Conservation (phyloP, 352 stramenopile species). For the Phytophthora podocarpi region DNA sequence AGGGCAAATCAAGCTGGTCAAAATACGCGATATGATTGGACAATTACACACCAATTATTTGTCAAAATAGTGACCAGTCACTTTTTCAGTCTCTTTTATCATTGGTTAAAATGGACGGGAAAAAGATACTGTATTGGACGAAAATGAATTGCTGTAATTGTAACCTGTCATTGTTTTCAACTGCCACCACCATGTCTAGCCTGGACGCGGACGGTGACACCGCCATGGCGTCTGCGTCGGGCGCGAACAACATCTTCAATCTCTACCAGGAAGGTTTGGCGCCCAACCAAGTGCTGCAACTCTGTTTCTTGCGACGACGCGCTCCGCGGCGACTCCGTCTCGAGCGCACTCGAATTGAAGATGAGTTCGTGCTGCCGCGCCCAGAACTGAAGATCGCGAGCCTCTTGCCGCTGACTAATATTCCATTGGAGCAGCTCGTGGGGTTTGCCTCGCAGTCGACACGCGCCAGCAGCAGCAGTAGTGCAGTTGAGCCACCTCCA, state of each 20-base stretch:
- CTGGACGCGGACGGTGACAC: background rate
- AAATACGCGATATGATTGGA: constrained; percentile 1
- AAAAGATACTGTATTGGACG: background rate
- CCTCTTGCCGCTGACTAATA: constrained; percentile 37
- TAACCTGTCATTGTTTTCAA: background rate
- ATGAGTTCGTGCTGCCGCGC: constrained; percentile 59
- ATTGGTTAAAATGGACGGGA: constrained; percentile 8
- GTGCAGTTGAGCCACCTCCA: background rate
- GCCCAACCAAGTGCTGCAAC: constrained; percentile 59
- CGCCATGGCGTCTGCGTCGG: background rate
- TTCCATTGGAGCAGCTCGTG: constrained; percentile 36
- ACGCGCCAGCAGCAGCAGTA: background rate
- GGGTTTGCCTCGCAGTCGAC: background rate
- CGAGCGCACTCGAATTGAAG: constrained; percentile 32
- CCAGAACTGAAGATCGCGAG: constrained; percentile 43
- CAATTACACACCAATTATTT: constrained; percentile 5
- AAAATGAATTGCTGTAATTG: background rate
- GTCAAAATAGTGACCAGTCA: constrained; percentile 12
- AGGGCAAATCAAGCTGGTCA: constrained; percentile 2
- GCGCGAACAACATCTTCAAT: constrained; percentile 40
- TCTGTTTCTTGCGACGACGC: constrained; percentile 56
- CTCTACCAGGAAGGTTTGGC: constrained; percentile 68
- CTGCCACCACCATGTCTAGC: too few relatives aligned
- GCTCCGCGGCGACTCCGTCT: constrained; percentile 25
- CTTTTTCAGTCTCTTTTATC: background rate